Conservation (phyloP, 768 basidiomycete genomes). For the Podaxis sp. region DNA sequence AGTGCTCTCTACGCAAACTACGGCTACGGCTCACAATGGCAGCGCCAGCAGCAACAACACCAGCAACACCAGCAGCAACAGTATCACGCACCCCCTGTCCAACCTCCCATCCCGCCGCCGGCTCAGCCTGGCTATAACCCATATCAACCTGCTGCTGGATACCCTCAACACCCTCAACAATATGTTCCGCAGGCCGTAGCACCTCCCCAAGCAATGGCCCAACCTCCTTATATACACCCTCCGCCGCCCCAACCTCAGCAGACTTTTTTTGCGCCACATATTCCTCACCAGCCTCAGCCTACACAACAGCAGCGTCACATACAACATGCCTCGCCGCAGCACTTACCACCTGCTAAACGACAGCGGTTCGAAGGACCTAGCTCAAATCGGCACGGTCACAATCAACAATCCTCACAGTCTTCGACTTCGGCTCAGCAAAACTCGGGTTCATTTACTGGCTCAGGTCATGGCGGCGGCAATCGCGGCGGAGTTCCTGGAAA, state of each 20-base stretch:
- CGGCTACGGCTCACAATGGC: slow-evolving; percentile 81
- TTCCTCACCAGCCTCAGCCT: slow-evolving; percentile 38
- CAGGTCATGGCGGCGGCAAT: slow-evolving; percentile 31
- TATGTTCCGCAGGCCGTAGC: slow-evolving; percentile 60
- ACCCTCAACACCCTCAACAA: slow-evolving; percentile 58
- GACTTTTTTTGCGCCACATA: slow-evolving; percentile 41
- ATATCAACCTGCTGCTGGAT: slow-evolving; percentile 66
- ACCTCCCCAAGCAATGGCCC: slow-evolving; percentile 48
- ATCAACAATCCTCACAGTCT: slow-evolving; percentile 46
- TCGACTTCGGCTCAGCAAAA: slow-evolving; percentile 56
- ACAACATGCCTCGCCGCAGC: slow-evolving; percentile 68
- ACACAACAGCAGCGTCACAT: slow-evolving; percentile 45
- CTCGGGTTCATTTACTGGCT: slow-evolving; percentile 26
- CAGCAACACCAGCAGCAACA: slow-evolving; percentile 41
- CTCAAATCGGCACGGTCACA: slow-evolving; percentile 44
- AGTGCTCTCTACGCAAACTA: slow-evolving; percentile 88
- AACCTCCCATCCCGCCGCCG: slow-evolving; percentile 51
- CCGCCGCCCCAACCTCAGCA: slow-evolving; percentile 42
- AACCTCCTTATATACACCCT: slow-evolving; percentile 45
- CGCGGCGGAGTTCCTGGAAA: slow-evolving; percentile 37
- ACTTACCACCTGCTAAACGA: slow-evolving; percentile 88
- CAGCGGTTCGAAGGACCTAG: slow-evolving; percentile 83
- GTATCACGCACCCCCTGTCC: slow-evolving; percentile 48
- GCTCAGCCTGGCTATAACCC: slow-evolving; percentile 67
- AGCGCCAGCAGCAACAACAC: slow-evolving; percentile 65